Percentiles rank a stretch among this genome's conserved stretches.
These are phyloP conservation scores for Saussurea involucrata DNA, from an alignment of 129 eudicot genomes.

Conservation along the genomic window DNA sequence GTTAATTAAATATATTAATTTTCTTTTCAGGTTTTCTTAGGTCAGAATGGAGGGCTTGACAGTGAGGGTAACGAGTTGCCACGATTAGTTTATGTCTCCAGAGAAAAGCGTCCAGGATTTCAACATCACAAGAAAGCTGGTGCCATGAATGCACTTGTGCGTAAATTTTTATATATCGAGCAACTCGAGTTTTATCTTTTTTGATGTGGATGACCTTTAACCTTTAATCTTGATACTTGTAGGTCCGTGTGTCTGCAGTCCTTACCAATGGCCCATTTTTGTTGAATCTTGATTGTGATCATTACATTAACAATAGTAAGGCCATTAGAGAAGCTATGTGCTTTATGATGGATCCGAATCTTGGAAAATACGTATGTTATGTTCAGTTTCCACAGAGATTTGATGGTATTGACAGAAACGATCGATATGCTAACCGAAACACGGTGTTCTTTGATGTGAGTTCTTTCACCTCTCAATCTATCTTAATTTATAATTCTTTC, in stretches of 20 bases:
- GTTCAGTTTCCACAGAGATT: slow-evolving; percentile 99
- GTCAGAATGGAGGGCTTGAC: slow-evolving; percentile 98
- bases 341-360: slow-evolving; percentile 99
- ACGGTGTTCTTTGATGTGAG: slow-evolving; percentile 99
- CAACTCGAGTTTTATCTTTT: background rate
- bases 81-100: slow-evolving; percentile 89
- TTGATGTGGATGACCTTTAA: slow-evolving; percentile 4
- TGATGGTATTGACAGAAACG: slow-evolving; percentile 95
- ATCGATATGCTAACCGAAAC: slow-evolving; percentile 97
- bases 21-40: slow-evolving; percentile 75
- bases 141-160: slow-evolving; percentile 97
- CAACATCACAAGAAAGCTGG: slow-evolving; percentile 99
- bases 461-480: slow-evolving; percentile 16
- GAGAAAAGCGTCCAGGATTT: slow-evolving; percentile 98
- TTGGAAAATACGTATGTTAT: slow-evolving; percentile 97
- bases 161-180: slow-evolving; percentile 17
- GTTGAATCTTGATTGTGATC: slow-evolving; percentile 99
- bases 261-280: slow-evolving; percentile 98
- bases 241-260: slow-evolving; percentile 99
- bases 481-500: background rate
- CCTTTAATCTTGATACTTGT: slow-evolving; percentile 22
- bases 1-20: background rate
- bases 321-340: slow-evolving; percentile 99
- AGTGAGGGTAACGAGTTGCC: slow-evolving; percentile 95
- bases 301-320: slow-evolving; percentile 96